Percentiles rank a stretch among this genome's conserved stretches.
Evolutionary conservation across 2,329 filamentous ascomycete species (phyloP).

Genomic region (Cladosporium cucumerinum): DNA sequence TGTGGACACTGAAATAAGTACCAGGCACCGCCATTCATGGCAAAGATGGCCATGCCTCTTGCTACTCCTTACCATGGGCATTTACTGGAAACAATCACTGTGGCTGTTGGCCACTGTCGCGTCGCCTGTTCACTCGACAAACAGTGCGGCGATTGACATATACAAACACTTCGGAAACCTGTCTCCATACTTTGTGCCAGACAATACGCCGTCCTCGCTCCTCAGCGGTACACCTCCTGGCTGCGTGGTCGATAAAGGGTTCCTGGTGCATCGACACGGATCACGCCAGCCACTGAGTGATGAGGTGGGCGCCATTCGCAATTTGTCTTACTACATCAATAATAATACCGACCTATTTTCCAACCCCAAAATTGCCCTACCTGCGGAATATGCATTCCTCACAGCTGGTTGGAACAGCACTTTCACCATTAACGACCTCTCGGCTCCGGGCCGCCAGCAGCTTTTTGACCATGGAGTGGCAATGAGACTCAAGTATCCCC

Average conservation of each 20-base stretch:
- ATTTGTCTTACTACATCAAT: slow-evolving; percentile 1
- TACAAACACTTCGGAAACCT: slow-evolving; percentile 1
- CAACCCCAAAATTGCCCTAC: not conserved
- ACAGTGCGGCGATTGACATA: not conserved
- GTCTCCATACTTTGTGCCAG: slow-evolving; percentile 1
- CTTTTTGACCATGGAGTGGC: not conserved
- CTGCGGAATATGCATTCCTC: not conserved
- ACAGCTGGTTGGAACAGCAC: slow-evolving; percentile 2
- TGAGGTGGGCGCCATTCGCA: not conserved
- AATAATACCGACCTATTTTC: not conserved
- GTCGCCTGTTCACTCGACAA: not conserved
- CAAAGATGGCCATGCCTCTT: not conserved
- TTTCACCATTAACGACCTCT: slow-evolving; percentile 1
- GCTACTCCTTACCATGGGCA: not conserved
- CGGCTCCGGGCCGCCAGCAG: not conserved
- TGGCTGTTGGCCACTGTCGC: not conserved
- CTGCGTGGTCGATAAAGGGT: not conserved
- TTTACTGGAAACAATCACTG: not conserved
- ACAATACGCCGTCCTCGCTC: not conserved
- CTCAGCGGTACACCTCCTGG: not conserved
- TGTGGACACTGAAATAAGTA: not conserved
- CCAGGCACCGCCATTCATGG: not conserved
- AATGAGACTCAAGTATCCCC: not conserved
- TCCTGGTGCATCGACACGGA: not conserved
- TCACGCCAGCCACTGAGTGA: not conserved